phyloP scores from a whole-genome alignment of 129 eudicot genomes.

The Mikania micrantha region DNA sequence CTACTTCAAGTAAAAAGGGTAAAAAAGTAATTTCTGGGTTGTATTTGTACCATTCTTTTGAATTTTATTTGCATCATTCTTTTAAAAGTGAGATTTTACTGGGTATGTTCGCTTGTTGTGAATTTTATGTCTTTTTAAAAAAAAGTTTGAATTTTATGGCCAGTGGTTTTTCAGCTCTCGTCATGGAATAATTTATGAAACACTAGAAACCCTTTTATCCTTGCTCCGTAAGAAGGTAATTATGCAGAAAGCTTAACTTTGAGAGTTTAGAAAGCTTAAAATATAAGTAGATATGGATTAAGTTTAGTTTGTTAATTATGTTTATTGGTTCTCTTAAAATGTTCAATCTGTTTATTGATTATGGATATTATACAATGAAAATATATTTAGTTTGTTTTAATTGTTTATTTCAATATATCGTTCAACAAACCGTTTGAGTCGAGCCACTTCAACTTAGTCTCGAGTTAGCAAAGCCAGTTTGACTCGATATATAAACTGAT shows the following conservation, averaged over 20 bases:
- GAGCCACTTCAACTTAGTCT: not conserved
- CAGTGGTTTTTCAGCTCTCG: conserved; percentile 64
- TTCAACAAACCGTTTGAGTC: not conserved
- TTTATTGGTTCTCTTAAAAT: not conserved
- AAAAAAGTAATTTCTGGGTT: not conserved
- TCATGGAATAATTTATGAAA: conserved; percentile 70
- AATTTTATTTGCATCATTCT: no score
- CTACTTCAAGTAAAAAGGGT: not conserved
- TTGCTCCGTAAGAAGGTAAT: conserved; percentile 67
- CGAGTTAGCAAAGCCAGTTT: not conserved
- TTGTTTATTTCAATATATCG: not conserved
- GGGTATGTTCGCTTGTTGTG: no score
- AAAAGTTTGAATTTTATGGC: no score
- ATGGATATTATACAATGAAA: not conserved
- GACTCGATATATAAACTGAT: not conserved
- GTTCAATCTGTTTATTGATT: not conserved
- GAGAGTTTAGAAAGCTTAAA: not conserved
- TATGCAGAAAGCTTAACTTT: not conserved
- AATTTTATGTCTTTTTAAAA: no score
- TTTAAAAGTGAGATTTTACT: no score
- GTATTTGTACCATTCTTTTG: not conserved
- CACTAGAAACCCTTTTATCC: conserved; percentile 69
- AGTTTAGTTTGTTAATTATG: not conserved
- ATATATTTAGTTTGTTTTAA: not conserved
- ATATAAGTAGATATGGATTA: not conserved